These are phyloP conservation scores for Phytophthora crassamura DNA, from an alignment of 352 stramenopile genomes.

Conservation along the genomic window DNA sequence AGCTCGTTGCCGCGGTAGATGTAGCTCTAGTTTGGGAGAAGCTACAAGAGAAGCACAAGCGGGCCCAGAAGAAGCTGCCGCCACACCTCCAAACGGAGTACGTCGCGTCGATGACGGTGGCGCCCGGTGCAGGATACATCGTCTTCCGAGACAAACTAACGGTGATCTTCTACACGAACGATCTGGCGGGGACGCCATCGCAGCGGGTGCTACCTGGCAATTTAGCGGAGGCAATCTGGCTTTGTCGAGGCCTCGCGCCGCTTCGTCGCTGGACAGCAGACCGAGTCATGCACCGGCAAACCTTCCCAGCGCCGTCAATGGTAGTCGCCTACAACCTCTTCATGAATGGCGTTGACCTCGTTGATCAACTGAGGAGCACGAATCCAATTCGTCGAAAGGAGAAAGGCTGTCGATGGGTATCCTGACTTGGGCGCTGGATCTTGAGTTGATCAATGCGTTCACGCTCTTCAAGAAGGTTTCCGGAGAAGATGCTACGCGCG, in stretches of 20 bases:
- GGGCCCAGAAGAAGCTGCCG: no score
- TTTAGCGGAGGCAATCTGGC: neutral
- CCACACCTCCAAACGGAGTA: neutral
- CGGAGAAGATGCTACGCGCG: neutral
- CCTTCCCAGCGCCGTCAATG: neutral
- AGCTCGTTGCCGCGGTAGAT: constrained; percentile 9
- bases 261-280: neutral
- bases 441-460: neutral
- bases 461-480: neutral
- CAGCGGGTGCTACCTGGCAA: neutral
- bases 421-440: neutral
- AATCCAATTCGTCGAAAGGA: no score
- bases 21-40: constrained; percentile 1
- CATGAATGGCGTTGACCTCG: no score
- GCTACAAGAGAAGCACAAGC: constrained; percentile 19
- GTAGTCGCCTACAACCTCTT: no score
- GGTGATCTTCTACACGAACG: constrained; percentile 9
- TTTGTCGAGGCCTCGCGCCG: neutral
- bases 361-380: no score
- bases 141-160: constrained; percentile 1
- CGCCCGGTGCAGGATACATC: neutral
- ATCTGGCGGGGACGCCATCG: neutral
- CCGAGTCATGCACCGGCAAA: constrained; percentile 1
- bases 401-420: neutral
- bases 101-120: neutral